These are phyloP conservation scores for Blastocystis sp. DNA, from an alignment of 352 stramenopile genomes.

Conservation along the genomic window DNA sequence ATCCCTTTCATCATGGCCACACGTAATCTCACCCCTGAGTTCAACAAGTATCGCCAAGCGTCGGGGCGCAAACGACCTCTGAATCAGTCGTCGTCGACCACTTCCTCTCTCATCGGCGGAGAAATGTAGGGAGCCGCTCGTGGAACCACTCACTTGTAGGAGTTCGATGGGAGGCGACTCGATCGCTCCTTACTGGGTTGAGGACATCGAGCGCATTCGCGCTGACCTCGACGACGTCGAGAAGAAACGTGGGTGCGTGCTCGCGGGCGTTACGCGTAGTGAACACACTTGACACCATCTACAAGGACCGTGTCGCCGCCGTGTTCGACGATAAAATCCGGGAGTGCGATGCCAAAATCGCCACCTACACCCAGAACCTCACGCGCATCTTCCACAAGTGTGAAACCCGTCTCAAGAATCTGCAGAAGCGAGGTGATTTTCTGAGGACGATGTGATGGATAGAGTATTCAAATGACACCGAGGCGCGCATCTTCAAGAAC, in stretches of 20 bases:
- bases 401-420: constrained; percentile 61
- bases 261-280: constrained; percentile 17
- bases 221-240: constrained; percentile 66
- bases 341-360: constrained; percentile 64
- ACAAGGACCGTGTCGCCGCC: constrained; percentile 66
- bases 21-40: constrained; percentile 68
- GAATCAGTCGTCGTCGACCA: constrained; percentile 19
- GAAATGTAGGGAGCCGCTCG: background rate
- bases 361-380: constrained; percentile 65
- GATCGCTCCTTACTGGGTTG: constrained; percentile 70
- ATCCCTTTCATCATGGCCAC: constrained; percentile 43
- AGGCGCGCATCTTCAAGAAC: constrained; percentile 73
- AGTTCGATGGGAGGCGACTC: constrained; percentile 28
- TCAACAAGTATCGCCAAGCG: constrained; percentile 67
- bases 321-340: constrained; percentile 68
- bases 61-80: constrained; percentile 59
- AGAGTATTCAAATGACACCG: constrained; percentile 68
- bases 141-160: background rate
- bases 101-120: constrained; percentile 50
- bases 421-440: constrained; percentile 29
- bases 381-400: constrained; percentile 67
- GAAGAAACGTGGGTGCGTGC: constrained; percentile 35
- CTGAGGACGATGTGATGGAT: background rate
- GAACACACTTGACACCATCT: constrained; percentile 59
- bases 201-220: constrained; percentile 67